Conservation (phyloP, 768 basidiomycete species). For the Mycena metata region DNA sequence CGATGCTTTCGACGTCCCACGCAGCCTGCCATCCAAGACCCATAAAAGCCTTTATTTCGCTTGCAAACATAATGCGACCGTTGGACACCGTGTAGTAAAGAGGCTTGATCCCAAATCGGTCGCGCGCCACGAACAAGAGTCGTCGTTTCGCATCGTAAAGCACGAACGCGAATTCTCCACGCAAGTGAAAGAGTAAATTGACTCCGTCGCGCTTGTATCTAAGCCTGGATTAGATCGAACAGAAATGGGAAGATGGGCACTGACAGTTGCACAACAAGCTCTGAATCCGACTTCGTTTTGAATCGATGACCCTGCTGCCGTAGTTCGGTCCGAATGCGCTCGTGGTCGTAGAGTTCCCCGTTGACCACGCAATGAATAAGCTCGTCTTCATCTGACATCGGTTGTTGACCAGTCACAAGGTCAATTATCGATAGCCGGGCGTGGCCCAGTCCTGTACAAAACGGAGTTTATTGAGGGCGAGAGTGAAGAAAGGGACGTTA, state of each 20-base stretch:
- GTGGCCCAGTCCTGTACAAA: slow-evolving; percentile 32
- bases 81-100: slow-evolving; percentile 38
- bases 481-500: background rate
- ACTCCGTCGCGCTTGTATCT: slow-evolving; percentile 39
- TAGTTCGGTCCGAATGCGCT: slow-evolving; percentile 34
- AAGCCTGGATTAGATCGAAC: background rate
- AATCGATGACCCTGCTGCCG: slow-evolving; percentile 28
- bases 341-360: slow-evolving; percentile 39
- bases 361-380: slow-evolving; percentile 33
- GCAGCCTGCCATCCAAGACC: slow-evolving; percentile 37
- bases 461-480: background rate
- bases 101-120: slow-evolving; percentile 41
- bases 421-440: slow-evolving; percentile 38
- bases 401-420: slow-evolving; percentile 37
- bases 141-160: slow-evolving; percentile 33
- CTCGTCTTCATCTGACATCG: slow-evolving; percentile 31
- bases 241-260: background rate
- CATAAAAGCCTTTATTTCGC: slow-evolving; percentile 39
- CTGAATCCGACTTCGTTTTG: slow-evolving; percentile 37
- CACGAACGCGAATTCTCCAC: slow-evolving; percentile 40
- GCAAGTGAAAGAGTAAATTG: slow-evolving; percentile 30
- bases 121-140: slow-evolving; percentile 34
- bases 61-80: slow-evolving; percentile 34
- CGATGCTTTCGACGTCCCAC: slow-evolving; percentile 38
- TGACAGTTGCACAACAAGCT: slow-evolving; percentile 37